phyloP scores from a whole-genome alignment of 352 stramenopile species.

The Salisapilia sapeloensis region DNA sequence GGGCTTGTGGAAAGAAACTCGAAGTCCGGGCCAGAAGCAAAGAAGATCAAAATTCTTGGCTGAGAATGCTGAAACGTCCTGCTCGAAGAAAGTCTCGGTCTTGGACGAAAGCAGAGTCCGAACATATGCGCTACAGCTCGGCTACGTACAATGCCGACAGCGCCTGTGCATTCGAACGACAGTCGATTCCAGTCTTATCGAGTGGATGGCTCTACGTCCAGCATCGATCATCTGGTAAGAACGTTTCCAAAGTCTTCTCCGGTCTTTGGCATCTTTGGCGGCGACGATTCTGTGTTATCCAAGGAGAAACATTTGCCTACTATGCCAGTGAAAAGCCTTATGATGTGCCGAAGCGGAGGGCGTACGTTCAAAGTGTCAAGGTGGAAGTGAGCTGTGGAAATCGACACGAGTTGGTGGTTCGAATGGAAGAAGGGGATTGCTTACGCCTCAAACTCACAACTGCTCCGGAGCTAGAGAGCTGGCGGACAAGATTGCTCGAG shows the following conservation, averaged over 20 bases:
- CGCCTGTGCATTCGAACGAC: constrained; percentile 28
- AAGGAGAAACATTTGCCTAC: constrained; percentile 55
- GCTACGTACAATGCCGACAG: constrained; percentile 35
- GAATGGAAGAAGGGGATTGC: no score
- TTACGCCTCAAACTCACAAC: no score
- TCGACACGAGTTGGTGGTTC: neutral
- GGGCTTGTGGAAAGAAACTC: constrained; percentile 41
- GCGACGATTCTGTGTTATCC: constrained; percentile 57
- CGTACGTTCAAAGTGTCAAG: constrained; percentile 30
- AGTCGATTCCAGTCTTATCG: constrained; percentile 37
- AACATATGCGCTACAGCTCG: constrained; percentile 34
- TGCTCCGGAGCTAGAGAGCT: no score
- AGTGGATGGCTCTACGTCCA: constrained; percentile 27
- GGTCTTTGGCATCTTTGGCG: constrained; percentile 40
- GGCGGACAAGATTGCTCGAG: no score
- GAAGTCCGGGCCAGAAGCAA: constrained; percentile 46
- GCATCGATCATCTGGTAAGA: no score
- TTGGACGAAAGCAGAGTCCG: constrained; percentile 28
- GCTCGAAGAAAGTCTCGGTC: constrained; percentile 37
- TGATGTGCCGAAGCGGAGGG: constrained; percentile 35
- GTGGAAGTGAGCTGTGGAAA: no score
- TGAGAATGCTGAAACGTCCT: constrained; percentile 39
- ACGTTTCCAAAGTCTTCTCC: no score
- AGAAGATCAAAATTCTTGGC: constrained; percentile 49
- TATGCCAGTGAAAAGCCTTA: constrained; percentile 63